Evolutionary conservation across 345 rosid genomes (phyloP), one percentile per base, ranked within the genome.

Genomic region (Syzygium jambos): DNA sequence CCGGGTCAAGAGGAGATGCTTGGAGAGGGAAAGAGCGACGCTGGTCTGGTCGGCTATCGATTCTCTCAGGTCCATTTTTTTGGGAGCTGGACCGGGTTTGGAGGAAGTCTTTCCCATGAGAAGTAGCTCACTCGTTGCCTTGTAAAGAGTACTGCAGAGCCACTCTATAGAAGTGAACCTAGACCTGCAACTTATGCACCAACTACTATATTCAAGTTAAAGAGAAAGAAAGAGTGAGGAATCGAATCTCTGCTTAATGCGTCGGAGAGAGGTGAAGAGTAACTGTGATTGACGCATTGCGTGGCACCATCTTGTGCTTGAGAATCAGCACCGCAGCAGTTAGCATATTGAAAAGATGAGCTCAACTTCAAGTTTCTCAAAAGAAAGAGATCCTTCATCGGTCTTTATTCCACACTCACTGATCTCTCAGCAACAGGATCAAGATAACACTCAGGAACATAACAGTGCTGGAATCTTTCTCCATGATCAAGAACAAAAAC

Each of bases 61-160:
- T 87, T 94, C 93, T 4, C 93, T 88, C 54, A 95, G 88, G 90
- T 96, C 97, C 98, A 94, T 97, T 87, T 87, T 73, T n/a, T 61
- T 15, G 73, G 78, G 78, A 68, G 46, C 23, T 34, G 78, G 23
- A 34, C 13, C 12, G 46, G 78, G 46, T 68, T 68, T 68, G 78
- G 46, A 68, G 78, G 19, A 11, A 68, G 13, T 9, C 19, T 68
- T 68, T 68, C 78, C 78, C 78, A 68, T 68, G 78, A 68, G 78
- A 68, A 68, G 78, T 34, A 34, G 78, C 78, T 38, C 78, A 68
- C 78, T 4, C 46, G 46, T 41, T 68, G 46, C 78, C 43, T 30
- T 3, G 78, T 30, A 30, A 68, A 30, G 9, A 68, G 43, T 38
- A 68, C 43, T 30, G 34, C 23, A 68, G 78, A 68, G 43, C 78